Evolutionary conservation across 257 asterid genomes (phyloP).

Genomic region (Coffea eugenioides): DNA sequence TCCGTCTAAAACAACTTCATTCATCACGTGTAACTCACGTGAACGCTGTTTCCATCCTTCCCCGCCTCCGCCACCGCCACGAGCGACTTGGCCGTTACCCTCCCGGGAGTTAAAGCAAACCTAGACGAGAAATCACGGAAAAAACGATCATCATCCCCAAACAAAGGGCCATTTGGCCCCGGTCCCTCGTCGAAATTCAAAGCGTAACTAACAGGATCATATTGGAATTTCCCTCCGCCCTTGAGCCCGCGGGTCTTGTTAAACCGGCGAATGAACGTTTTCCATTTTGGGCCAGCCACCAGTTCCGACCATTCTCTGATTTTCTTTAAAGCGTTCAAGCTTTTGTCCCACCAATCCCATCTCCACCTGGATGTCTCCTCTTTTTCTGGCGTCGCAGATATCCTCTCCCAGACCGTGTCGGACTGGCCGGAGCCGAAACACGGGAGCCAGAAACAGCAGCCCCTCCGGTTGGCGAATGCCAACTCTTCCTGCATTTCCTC

Average conservation of each 20-base stretch:
- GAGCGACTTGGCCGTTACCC: slow-evolving; percentile 21
- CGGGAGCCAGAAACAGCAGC: slow-evolving; percentile 61
- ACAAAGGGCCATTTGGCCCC: slow-evolving; percentile 27
- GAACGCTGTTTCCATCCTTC: slow-evolving; percentile 30
- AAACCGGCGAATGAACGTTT: slow-evolving; percentile 79
- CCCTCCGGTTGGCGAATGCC: slow-evolving; percentile 39
- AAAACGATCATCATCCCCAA: slow-evolving; percentile 36
- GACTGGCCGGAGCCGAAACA: slow-evolving; percentile 40
- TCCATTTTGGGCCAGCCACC: slow-evolving; percentile 93
- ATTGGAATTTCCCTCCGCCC: slow-evolving; percentile 42
- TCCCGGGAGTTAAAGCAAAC: slow-evolving; percentile 40
- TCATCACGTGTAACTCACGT: slow-evolving; percentile 1
- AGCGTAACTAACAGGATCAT: slow-evolving; percentile 71
- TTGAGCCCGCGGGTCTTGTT: slow-evolving; percentile 42
- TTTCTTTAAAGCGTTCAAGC: slow-evolving; percentile 48
- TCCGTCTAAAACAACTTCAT: background rate
- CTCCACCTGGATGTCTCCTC: slow-evolving; percentile 29
- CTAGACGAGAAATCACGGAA: slow-evolving; percentile 59
- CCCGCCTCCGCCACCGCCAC: slow-evolving; percentile 14
- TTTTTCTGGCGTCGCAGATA: slow-evolving; percentile 35
- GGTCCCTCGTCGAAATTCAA: slow-evolving; percentile 69
- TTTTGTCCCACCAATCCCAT: slow-evolving; percentile 42
- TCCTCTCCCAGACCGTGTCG: slow-evolving; percentile 57
- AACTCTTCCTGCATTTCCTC: slow-evolving; percentile 44
- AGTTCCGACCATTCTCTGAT: slow-evolving; percentile 80